phyloP scores from a whole-genome alignment of 176 grass and related monocot species.

The Ensete ventricosum region DNA sequence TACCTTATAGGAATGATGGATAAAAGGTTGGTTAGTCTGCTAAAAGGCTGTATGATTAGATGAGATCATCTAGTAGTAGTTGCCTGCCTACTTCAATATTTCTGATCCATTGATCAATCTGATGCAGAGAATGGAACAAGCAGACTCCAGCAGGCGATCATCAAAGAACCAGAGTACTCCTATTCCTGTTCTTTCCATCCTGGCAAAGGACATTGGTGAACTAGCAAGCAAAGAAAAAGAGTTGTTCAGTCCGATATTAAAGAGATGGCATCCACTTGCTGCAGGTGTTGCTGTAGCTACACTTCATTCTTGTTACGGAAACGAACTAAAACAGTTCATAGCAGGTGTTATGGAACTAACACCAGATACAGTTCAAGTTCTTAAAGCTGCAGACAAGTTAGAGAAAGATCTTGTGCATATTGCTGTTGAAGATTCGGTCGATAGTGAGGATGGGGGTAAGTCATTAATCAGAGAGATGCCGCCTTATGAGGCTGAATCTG shows the following conservation, averaged over 20 bases:
- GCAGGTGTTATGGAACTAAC: conserved; percentile 64
- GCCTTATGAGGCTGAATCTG: conserved; percentile 93
- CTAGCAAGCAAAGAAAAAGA: conserved; percentile 92
- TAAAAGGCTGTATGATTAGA: not conserved
- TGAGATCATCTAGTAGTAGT: not conserved
- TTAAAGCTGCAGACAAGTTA: conserved; percentile 90
- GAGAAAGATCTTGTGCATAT: conserved; percentile 94
- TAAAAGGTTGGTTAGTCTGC: not conserved
- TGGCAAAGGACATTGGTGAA: conserved; percentile 87
- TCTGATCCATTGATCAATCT: conserved; percentile 22
- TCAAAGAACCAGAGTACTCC: conserved; percentile 36
- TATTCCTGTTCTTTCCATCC: conserved; percentile 70
- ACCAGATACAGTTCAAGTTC: conserved; percentile 82
- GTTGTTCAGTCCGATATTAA: conserved; percentile 85
- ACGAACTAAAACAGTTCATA: conserved; percentile 94
- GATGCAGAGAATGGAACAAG: conserved; percentile 96
- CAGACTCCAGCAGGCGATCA: conserved; percentile 77
- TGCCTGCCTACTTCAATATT: not conserved
- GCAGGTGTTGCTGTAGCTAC: conserved; percentile 94
- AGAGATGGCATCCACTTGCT: conserved; percentile 90
- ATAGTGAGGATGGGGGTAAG: conserved; percentile 98
- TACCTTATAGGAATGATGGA: not conserved
- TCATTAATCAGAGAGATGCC: conserved; percentile 96
- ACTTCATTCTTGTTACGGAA: conserved; percentile 95
- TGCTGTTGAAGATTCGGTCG: conserved; percentile 96